A percentile compares a stretch with the other conserved stretches of the same genome.
phyloP scores from a whole-genome alignment of 1,139 yeast species.

The Pichia sp. region DNA sequence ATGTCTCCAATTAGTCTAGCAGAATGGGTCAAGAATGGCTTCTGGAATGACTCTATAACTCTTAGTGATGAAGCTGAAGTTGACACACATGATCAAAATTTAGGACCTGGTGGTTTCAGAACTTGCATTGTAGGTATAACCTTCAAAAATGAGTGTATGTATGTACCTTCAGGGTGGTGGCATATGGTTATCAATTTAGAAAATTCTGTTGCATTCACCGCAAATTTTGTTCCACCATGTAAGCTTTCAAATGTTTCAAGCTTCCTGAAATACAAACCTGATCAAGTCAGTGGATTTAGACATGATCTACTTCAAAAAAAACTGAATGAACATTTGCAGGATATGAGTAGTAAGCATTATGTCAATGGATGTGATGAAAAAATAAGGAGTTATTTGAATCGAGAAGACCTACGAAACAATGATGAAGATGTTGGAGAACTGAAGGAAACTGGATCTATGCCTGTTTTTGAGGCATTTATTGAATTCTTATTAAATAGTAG shows the following conservation, averaged over 20 bases:
- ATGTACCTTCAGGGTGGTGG: slow-evolving; percentile 97
- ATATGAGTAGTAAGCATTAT: slow-evolving; percentile 8
- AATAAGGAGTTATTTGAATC: slow-evolving; percentile 22
- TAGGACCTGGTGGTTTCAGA: slow-evolving; percentile 16
- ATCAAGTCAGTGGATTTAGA: slow-evolving; percentile 76
- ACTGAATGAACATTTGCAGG: slow-evolving; percentile 13
- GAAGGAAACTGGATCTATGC: slow-evolving; percentile 32
- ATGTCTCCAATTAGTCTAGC: slow-evolving; percentile 86
- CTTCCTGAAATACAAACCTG: slow-evolving; percentile 58
- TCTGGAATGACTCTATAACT: slow-evolving; percentile 52
- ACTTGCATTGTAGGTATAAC: slow-evolving; percentile 63
- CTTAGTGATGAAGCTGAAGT: slow-evolving; percentile 31
- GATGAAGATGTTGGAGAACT: slow-evolving; percentile 39
- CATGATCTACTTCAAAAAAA: slow-evolving; percentile 39
- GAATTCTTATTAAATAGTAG: slow-evolving; percentile 37
- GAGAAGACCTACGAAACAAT: slow-evolving; percentile 17
- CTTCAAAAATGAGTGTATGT: slow-evolving; percentile 75
- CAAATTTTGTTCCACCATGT: slow-evolving; percentile 70
- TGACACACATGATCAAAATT: slow-evolving; percentile 12
- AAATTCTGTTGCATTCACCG: slow-evolving; percentile 75
- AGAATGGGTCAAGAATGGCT: slow-evolving; percentile 83
- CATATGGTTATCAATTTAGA: slow-evolving; percentile 80
- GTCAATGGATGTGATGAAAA: slow-evolving; percentile 24
- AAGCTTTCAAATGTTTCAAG: slow-evolving; percentile 52
- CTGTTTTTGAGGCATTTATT: slow-evolving; percentile 51